phyloP scores from a whole-genome alignment of 169 alveolate species.

The Hepatocystis sp. region DNA sequence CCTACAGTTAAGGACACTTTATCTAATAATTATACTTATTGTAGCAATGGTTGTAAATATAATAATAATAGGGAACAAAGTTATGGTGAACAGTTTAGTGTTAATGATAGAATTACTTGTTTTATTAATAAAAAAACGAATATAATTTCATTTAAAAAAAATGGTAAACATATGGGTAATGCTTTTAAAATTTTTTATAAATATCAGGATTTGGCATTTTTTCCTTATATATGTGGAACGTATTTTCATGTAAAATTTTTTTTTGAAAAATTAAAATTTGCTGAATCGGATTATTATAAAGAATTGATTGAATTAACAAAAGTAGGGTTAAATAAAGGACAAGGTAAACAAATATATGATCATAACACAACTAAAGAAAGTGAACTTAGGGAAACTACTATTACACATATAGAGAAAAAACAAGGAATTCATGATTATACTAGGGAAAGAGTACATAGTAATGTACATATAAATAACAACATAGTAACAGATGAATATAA shows the following conservation, averaged over 20 bases:
- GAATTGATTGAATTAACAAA: slow-evolving; percentile 8
- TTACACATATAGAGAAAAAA: too few species aligned
- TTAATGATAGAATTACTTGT: slow-evolving; percentile 52
- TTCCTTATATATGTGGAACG: slow-evolving; percentile 70
- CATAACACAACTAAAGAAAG: too few species aligned
- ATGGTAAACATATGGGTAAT: slow-evolving; percentile 56
- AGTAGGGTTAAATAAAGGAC: too few species aligned
- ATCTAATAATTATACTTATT: slow-evolving; percentile 56
- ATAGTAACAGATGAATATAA: too few species aligned
- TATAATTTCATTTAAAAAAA: slow-evolving; percentile 63
- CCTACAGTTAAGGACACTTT: slow-evolving; percentile 55
- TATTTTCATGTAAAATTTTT: slow-evolving; percentile 38
- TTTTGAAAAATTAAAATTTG: slow-evolving; percentile 61
- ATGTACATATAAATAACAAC: too few species aligned
- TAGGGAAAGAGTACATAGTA: too few species aligned
- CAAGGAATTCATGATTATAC: too few species aligned
- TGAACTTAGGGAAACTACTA: too few species aligned
- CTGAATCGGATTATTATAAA: slow-evolving; percentile 8
- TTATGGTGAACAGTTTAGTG: slow-evolving; percentile 29
- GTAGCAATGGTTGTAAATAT: slow-evolving; percentile 70
- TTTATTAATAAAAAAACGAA: slow-evolving; percentile 48
- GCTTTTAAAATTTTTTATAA: slow-evolving; percentile 72
- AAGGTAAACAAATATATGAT: too few species aligned
- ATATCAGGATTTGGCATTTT: slow-evolving; percentile 58
- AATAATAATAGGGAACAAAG: slow-evolving; percentile 40